Base-by-base conservation (phyloP, 2,329 filamentous ascomycete genomes). In the Ascochyta rabiei region DNA sequence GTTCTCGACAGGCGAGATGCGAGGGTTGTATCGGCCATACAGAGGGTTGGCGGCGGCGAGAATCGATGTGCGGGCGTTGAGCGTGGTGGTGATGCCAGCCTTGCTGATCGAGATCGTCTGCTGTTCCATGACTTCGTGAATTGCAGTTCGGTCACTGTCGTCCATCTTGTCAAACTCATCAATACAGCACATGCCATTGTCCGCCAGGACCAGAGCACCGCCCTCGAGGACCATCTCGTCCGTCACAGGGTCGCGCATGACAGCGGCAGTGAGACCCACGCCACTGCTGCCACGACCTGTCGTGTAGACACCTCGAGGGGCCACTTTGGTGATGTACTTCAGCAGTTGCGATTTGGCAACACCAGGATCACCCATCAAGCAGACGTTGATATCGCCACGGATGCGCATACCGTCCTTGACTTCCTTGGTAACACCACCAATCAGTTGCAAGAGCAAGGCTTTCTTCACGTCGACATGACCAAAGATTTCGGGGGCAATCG, bases 381-480 rank as follows among this genome's bases (percentile, higher is more conserved):
- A 98, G 60, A 99, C 89, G 78, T 99, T 99, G 81, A 99, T 96
- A 72, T 99, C 95, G 68, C 95, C 95, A 83, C 95, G 91, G 73
- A 99, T 99, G 69, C 92, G 89, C 95, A 99, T 98, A 57, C 95
- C 95, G 70, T 99, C 95, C 47, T 92, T 92, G 84, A 98, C 96
- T 70, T 95, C 89, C 77, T 99, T 99, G 4, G 88, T 95, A 1
- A 97, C 93, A 79, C 95, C 95, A 58, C 95, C 95, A 62, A 99
- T 96, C 30, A 99, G 85, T 26, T 98, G 87, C 5, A 99, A 82
- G n/a, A 99, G 84, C 12, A 99, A 85, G 1, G 95, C 95, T 76
- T 99, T 99, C 82, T 99, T 99, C 45, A 99, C 95, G 74, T 99
- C 95, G 19, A 96, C 81, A 72, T 99, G 95, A 24, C 95, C 95